Evolutionary conservation across 176 grass and related monocot species (phyloP).

Genomic region (Hordeum marinum): DNA sequence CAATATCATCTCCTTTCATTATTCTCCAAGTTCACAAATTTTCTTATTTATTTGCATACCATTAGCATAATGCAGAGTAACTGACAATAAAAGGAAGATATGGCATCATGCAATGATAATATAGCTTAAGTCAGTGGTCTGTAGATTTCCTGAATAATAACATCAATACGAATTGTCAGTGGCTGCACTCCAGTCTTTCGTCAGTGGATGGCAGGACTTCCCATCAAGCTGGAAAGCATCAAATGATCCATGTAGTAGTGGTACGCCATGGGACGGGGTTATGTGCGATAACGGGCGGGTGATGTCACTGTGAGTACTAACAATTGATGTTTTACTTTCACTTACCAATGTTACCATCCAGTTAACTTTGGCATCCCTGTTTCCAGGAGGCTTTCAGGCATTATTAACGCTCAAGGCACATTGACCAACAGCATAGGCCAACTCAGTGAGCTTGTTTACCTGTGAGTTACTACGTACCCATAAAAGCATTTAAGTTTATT

Average conservation of each 20-base stretch:
- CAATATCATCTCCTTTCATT: not conserved
- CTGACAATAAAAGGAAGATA: not conserved
- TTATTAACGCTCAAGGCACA: slow-evolving; percentile 40
- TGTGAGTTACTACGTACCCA: slow-evolving; percentile 24
- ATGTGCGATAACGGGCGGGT: slow-evolving; percentile 23
- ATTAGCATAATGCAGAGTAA: not conserved
- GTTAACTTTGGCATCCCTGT: slow-evolving; percentile 3
- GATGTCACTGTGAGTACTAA: slow-evolving; percentile 32
- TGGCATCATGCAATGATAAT: not conserved
- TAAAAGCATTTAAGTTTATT: slow-evolving; percentile 12
- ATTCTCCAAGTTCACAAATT: not conserved
- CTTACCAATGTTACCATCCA: not conserved
- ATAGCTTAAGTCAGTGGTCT: not conserved
- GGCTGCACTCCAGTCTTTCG: slow-evolving; percentile 36
- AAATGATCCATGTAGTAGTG: slow-evolving; percentile 40
- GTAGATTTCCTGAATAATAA: slow-evolving; percentile 9
- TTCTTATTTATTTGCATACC: not conserved
- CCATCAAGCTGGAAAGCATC: slow-evolving; percentile 41
- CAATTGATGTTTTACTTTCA: not conserved
- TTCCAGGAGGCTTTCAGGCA: slow-evolving; percentile 45
- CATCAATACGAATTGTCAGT: slow-evolving; percentile 24
- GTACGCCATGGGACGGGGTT: slow-evolving; percentile 36
- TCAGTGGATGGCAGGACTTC: slow-evolving; percentile 34
- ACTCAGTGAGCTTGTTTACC: slow-evolving; percentile 36
- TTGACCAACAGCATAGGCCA: slow-evolving; percentile 29